Evolutionary conservation across 106 monocot species (phyloP), one percentile per base, ranked within the genome.

Genomic region (Agapanthus africanus): DNA sequence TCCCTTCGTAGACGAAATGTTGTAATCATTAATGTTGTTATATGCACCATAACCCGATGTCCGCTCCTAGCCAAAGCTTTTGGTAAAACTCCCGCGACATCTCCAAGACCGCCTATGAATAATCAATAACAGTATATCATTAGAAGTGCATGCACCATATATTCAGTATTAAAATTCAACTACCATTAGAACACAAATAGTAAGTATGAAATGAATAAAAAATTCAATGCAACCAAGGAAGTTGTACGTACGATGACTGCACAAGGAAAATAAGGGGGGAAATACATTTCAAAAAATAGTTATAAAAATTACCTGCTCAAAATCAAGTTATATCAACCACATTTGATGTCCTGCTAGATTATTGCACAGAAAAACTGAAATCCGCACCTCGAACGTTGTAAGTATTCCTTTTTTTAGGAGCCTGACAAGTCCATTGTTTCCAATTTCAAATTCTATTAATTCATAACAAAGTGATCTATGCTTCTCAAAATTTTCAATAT

Each of bases 21-120:
- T 4, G 25, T 73, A 25, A 73, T 73, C 36, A 52, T 23, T 40
- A 26, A 13, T 3, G 39, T 37, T 27, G 39, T 16, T n/a, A n/a
- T 57, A 31, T n/a, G 34, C 82, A 92, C 88, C 88, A 85, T 81
- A 59, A 93, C 88, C 41, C 92, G 78, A 52, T 93, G 92, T n/a
- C 88, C 92, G 77, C 88, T 80, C 62, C 74, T 85, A 7, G 92
- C 88, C 80, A 93, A 81, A 76, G 88, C 94, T 76, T 95, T 95
- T 27, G 94, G 91, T 71, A 95, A 74, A 77, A 83, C 74, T 54
- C 88, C 87, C 39, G 81, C 91, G 81, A 95, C 94, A 86, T 95
- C 94, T 73, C 88, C 94, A 83, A 95, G 94, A 30, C 94, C 91
- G 70, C 94, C 94, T 95, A 56, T 1, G 50, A 44, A 59, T 35